Base-by-base conservation (phyloP, 2,329 filamentous ascomycete species). In the Xylariomycetidae sp. region DNA sequence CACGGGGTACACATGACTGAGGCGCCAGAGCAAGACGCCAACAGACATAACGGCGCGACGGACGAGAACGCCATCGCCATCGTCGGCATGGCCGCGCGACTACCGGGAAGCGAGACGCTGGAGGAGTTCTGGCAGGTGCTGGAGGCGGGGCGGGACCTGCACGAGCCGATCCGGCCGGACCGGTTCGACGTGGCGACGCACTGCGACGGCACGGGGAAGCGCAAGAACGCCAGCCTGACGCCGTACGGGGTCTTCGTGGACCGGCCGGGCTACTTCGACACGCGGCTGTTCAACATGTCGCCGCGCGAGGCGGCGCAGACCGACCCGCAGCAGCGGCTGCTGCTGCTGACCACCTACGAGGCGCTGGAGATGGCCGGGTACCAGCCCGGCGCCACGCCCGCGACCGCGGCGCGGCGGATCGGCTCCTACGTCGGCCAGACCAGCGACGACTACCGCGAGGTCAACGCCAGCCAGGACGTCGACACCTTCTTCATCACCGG, bases 241-340 rank as follows among this genome's bases (percentile, higher is more conserved):
- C 32, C 36, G 4, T 43, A 37, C 23, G 40, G 42, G 3, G 37
- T 31, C 29, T 48, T 37, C 15, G 25, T 47, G 4, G 38, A 43
- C 6, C 29, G 38, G 3, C 42, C 44, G 3, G 42, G 26, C 2
- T 17, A 19, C 3, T 51, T 51, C 27, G 48, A 48, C 24, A 37
- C 37, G 0, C 31, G 32, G 4, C 39, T 49, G 14, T 51, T 51
- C 30, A 43, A 43, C 13, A 48, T 49, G 16, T 47, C 44, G 1
- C 45, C 47, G 0, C 36, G 45, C 10, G 48, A 51, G 29, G 47
- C 45, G 13, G 19, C 24, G 5, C 25, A 46, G 44, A 79, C 74
- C 3, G 79, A 83, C 49, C 79, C 79, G 1, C 76, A 76, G 59
- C 77, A 80, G 48, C 67, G 79, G 43, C 57, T 82, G n/a, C 71